phyloP scores from a whole-genome alignment of 306 rosid species.

The Quercus dentata region DNA sequence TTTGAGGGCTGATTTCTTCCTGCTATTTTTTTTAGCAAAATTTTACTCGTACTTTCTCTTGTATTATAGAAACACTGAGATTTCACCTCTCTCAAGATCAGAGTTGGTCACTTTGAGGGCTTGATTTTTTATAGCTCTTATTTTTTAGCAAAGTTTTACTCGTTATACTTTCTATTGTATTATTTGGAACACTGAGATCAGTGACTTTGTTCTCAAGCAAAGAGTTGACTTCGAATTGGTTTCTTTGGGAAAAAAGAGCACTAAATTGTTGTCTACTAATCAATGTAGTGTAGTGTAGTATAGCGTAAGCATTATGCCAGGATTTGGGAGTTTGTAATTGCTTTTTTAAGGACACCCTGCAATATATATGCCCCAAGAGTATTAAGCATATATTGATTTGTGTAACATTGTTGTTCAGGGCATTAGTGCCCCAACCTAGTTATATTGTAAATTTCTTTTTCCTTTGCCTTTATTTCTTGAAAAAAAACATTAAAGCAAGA shows the following conservation, averaged over 20 bases:
- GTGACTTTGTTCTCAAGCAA: too few species aligned
- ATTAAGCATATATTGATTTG: too few species aligned
- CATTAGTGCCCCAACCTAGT: too few species aligned
- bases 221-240: background rate
- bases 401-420: too few species aligned
- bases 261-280: background rate
- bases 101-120: conserved; percentile 10
- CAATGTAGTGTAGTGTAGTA: background rate
- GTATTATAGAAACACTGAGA: background rate
- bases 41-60: background rate
- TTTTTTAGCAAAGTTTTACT: background rate
- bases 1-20: background rate
- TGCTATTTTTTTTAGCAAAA: background rate
- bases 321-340: too few species aligned
- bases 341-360: too few species aligned
- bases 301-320: too few species aligned
- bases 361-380: too few species aligned
- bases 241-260: background rate
- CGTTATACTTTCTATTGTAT: background rate
- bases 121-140: background rate
- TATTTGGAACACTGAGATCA: background rate
- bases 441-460: too few species aligned
- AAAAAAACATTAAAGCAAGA: too few species aligned
- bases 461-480: too few species aligned
- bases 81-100: background rate